phyloP scores from a whole-genome alignment of 1,284 basidiomycete species.

The Singerocomus inundabilis region DNA sequence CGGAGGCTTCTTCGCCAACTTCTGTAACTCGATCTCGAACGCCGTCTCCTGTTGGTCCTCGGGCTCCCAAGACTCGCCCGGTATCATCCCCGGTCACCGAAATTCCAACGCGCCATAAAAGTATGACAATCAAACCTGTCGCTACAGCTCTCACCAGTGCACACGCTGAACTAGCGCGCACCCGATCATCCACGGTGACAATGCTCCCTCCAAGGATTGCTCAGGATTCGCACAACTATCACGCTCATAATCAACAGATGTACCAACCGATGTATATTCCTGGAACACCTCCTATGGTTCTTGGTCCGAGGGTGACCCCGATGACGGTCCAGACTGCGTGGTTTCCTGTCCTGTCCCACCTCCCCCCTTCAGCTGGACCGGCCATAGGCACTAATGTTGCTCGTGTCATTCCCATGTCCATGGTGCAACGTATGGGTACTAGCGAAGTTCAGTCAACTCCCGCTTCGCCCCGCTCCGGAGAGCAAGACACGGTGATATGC shows the following conservation, averaged over 20 bases:
- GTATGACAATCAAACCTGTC: slow-evolving; percentile 30
- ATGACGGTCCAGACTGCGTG: slow-evolving; percentile 13
- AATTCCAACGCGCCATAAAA: slow-evolving; percentile 32
- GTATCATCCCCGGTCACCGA: slow-evolving; percentile 33
- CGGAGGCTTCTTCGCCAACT: slow-evolving; percentile 24
- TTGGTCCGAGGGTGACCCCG: slow-evolving; percentile 8
- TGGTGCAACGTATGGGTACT: background rate
- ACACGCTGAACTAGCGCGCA: slow-evolving; percentile 24
- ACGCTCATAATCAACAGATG: slow-evolving; percentile 35
- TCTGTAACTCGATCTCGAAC: slow-evolving; percentile 41
- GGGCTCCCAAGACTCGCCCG: slow-evolving; percentile 37
- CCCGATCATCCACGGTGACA: slow-evolving; percentile 32
- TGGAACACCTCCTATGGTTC: slow-evolving; percentile 16
- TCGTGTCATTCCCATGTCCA: slow-evolving; percentile 11
- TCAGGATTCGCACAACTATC: slow-evolving; percentile 35
- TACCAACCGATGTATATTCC: slow-evolving; percentile 34
- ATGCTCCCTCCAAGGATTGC: slow-evolving; percentile 26
- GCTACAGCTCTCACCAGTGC: slow-evolving; percentile 16
- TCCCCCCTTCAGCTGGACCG: slow-evolving; percentile 12
- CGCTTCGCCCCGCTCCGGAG: slow-evolving; percentile 40
- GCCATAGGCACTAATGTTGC: slow-evolving; percentile 11
- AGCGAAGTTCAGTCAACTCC: slow-evolving; percentile 26
- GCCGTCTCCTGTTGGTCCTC: slow-evolving; percentile 49
- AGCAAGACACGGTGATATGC: slow-evolving; percentile 41
- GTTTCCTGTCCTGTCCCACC: slow-evolving; percentile 13